Base-by-base conservation (phyloP, 441 rosid genomes). In the Pelargonium fulgidum region DNA sequence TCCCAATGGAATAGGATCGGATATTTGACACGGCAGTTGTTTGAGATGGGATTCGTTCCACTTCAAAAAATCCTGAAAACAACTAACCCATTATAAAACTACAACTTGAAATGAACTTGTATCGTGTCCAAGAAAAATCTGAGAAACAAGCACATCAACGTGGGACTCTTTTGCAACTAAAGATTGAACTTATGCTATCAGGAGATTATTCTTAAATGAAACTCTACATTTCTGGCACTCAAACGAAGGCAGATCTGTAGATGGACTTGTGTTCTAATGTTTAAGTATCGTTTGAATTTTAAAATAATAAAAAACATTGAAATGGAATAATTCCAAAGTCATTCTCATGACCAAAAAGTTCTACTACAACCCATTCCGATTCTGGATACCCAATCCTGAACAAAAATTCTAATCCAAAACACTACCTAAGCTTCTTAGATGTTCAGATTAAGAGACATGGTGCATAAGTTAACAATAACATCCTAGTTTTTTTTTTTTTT, bases 1-100 rank as follows among this genome's bases (percentile, higher is more conserved):
- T 77, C 99, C 97, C 72, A 91, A 78, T 47, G 86, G 87, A 66
- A 91, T 81, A 70, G 98, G 91, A 75, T 89, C 93, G 69, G 68
- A 72, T 63, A 89, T 84, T 74, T 90, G 84, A 83, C 99, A 94
- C 1, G 75, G 86, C 54, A 94, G 75, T 78, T 85, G 71, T 79
- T 74, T 86, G 68, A 90, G 78, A 66, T 74, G 82, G 42, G 88
- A 73, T 48, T 85, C 87, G 77, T 90, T 90, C 79, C 80, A 88
- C 78, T 79, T 85, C 67, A 85, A 50, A 83, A 90, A 90, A 81
- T 88, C 92, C 96, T 91, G 82, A 24, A 70, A 65, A 68, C 68
- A 70, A 71, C 16, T 54, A 56, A 59, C 66, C 64, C 8, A 64
- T 67, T 50, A 73, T 50, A 62, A 67, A 80, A 33, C 72, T 41